Conservation (phyloP, 1,139 yeast species). For the Saccharomycopsis phalli region DNA sequence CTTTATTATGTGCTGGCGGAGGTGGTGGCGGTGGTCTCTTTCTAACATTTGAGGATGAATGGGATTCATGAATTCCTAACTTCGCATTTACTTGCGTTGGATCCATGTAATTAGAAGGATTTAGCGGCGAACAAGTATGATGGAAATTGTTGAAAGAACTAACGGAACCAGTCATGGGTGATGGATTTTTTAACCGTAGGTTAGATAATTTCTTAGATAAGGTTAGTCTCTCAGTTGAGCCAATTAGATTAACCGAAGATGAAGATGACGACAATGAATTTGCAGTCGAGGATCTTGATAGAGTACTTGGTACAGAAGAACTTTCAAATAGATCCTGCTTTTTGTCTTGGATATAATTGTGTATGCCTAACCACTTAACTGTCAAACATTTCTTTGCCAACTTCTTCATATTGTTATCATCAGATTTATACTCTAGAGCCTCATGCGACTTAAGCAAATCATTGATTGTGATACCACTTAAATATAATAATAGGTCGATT, state of each 20-base stretch:
- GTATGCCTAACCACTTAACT: slow-evolving; percentile 15
- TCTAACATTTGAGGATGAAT: slow-evolving; percentile 1
- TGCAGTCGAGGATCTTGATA: slow-evolving; percentile 14
- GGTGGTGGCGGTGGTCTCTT: slow-evolving; percentile 3
- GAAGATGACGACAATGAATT: slow-evolving; percentile 12
- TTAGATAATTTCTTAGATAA: slow-evolving; percentile 18
- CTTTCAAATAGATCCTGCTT: background rate
- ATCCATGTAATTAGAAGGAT: no score
- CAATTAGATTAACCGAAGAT: background rate
- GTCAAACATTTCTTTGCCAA: slow-evolving; percentile 18
- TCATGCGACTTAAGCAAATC: slow-evolving; percentile 11
- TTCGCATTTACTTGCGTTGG: no score
- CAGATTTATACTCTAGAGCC: slow-evolving; percentile 18
- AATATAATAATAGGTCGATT: slow-evolving; percentile 16
- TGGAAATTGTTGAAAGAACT: no score
- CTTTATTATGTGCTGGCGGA: slow-evolving; percentile 3
- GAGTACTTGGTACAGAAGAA: background rate
- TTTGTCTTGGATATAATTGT: slow-evolving; percentile 13
- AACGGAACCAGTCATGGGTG: no score
- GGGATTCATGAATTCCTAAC: background rate
- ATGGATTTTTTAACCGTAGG: slow-evolving; percentile 12
- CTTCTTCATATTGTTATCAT: slow-evolving; percentile 8
- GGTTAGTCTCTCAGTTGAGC: slow-evolving; percentile 17
- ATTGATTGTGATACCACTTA: slow-evolving; percentile 10
- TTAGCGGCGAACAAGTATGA: no score